A percentile compares a stretch with the other conserved stretches of the same genome.
phyloP scores from a whole-genome alignment of 257 asterid genomes.

The Fraxinus quadrangulata region DNA sequence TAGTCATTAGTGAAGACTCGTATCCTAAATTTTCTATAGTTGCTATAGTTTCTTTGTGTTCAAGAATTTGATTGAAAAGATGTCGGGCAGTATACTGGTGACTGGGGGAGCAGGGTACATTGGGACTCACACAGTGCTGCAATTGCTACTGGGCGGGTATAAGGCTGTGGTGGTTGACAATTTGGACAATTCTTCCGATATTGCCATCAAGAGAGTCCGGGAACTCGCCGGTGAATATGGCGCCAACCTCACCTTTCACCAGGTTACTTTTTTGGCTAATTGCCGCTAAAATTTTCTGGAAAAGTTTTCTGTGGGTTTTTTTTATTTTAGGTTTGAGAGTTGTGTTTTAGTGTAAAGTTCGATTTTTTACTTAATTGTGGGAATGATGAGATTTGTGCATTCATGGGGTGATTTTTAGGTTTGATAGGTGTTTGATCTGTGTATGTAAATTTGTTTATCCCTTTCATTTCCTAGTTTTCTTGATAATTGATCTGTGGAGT shows the following conservation, averaged over 20 bases:
- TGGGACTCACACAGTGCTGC: conserved; percentile 71
- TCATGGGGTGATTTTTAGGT: not conserved
- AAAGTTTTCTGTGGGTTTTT: not conserved
- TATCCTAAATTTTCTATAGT: not conserved
- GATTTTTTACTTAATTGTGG: conserved; percentile 8
- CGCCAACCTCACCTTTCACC: conserved; percentile 50
- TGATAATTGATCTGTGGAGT: not conserved
- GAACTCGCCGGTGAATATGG: conserved; percentile 58
- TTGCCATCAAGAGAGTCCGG: conserved; percentile 49
- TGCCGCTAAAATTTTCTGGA: not conserved
- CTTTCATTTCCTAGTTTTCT: not conserved
- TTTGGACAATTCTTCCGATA: conserved; percentile 58
- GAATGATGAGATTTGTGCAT: conserved; percentile 5
- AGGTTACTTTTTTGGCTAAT: conserved; percentile 35
- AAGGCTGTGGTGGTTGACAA: conserved; percentile 62
- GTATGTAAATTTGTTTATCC: not conserved
- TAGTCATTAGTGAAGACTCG: not conserved
- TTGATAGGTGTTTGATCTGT: conserved; percentile 21
- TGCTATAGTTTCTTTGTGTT: not conserved
- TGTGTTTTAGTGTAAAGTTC: not conserved
- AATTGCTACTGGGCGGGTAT: conserved; percentile 54
- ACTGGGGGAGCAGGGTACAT: conserved; percentile 75
- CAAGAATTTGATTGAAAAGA: conserved; percentile 3
- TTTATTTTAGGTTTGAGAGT: not conserved
- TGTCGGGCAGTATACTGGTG: conserved; percentile 54